phyloP scores from a whole-genome alignment of 1,284 basidiomycete species.

The Cutaneotrichosporon sp. region DNA sequence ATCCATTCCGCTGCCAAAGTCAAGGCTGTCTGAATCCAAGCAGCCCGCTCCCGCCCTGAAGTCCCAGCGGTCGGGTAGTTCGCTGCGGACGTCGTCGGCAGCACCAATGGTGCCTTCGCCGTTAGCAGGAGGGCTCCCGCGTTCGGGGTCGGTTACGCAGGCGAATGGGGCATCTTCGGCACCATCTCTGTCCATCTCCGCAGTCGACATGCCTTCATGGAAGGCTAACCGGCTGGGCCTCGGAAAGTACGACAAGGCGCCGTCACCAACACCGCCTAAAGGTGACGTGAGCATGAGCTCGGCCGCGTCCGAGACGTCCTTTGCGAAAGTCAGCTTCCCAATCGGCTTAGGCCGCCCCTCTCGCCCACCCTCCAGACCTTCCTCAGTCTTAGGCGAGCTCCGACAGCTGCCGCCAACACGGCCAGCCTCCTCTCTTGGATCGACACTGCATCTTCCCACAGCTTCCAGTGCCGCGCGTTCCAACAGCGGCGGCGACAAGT shows the following conservation, averaged over 20 bases:
- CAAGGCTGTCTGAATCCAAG: neutral
- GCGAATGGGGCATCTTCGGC: no score
- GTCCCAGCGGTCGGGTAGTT: neutral
- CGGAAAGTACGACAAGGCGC: constrained; percentile 14
- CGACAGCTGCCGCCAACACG: constrained; percentile 14
- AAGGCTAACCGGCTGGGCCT: constrained; percentile 24
- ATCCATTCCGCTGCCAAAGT: no score
- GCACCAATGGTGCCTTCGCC: no score
- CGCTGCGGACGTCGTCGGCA: no score
- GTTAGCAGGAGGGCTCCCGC: no score
- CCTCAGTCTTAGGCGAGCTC: constrained; percentile 7
- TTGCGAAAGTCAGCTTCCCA: constrained; percentile 1
- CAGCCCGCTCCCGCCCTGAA: neutral
- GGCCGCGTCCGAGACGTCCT: neutral
- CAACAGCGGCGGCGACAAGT: constrained; percentile 1
- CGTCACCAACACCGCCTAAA: neutral
- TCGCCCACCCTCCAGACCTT: neutral
- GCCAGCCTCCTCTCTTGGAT: neutral
- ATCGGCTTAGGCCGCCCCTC: constrained; percentile 11
- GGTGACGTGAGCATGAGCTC: constrained; percentile 1
- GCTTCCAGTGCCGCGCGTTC: constrained; percentile 15
- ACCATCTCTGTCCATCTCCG: no score
- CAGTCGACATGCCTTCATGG: constrained; percentile 24
- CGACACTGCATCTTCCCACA: constrained; percentile 16
- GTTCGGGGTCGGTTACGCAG: no score